A percentile compares a stretch with the other conserved stretches of the same genome.
These are phyloP conservation scores for Crataegus laevigata DNA, from an alignment of 306 rosid genomes.

Conservation along the genomic window DNA sequence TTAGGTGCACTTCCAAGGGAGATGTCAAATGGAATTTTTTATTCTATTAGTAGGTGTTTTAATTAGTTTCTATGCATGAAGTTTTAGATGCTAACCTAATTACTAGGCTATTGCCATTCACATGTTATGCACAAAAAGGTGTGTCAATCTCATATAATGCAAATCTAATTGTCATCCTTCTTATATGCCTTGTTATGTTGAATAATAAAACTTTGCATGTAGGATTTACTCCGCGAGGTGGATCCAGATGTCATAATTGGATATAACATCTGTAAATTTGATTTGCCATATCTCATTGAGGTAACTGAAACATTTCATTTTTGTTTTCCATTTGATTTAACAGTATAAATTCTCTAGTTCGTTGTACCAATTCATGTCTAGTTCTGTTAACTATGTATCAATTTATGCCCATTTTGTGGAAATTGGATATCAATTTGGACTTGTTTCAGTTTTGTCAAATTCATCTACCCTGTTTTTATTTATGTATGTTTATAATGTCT, in stretches of 20 bases:
- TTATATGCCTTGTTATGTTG: slow-evolving; percentile 3
- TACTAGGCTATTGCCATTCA: neutral
- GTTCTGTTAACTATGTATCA: neutral
- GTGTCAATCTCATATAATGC: neutral
- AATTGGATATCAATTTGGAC: neutral
- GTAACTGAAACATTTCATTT: slow-evolving; percentile 25
- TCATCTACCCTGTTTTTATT: neutral
- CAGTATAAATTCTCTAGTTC: neutral
- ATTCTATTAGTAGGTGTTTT: neutral
- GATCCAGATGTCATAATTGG: slow-evolving; percentile 99
- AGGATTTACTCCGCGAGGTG: slow-evolving; percentile 79
- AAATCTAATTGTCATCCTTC: neutral
- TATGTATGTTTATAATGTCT: neutral
- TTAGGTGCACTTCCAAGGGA: neutral
- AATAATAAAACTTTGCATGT: slow-evolving; percentile 25
- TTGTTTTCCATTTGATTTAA: slow-evolving; percentile 7
- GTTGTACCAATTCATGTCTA: neutral
- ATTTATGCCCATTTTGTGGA: neutral
- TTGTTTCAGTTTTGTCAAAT: neutral
- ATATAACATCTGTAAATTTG: slow-evolving; percentile 97
- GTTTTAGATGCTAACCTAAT: neutral
- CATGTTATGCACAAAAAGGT: neutral
- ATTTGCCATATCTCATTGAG: slow-evolving; percentile 92
- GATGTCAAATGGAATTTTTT: neutral
- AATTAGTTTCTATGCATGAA: neutral